Conservation (phyloP, 179 eudicot genomes). For the Silene vulgaris region DNA sequence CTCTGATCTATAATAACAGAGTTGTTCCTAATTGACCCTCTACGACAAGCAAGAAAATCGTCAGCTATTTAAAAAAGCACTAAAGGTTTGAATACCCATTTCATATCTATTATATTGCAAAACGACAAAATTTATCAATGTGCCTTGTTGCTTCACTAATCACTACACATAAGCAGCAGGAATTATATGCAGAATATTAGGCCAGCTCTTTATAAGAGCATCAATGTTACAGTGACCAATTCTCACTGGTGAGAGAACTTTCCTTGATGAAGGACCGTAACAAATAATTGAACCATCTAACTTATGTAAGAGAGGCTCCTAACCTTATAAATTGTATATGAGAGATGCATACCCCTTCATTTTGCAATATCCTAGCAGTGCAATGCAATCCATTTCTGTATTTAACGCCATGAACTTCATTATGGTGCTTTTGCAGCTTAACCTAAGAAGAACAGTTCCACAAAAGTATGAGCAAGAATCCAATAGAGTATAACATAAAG, state of each 20-base stretch:
- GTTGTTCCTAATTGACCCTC: no score
- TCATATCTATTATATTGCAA: no score
- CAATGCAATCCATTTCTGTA: conserved; percentile 83
- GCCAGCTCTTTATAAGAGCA: no score
- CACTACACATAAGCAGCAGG: no score
- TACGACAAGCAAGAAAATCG: no score
- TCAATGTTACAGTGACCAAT: background rate
- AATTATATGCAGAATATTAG: no score
- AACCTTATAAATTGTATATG: conserved; percentile 33
- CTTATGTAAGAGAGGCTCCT: conserved; percentile 23
- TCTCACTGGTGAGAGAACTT: background rate
- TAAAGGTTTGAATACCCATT: no score
- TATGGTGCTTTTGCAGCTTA: conserved; percentile 85
- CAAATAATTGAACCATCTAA: background rate
- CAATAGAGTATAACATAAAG: background rate
- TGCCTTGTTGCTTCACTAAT: no score
- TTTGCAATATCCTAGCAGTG: conserved; percentile 66
- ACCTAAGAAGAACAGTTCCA: conserved; percentile 43
- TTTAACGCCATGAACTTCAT: conserved; percentile 59
- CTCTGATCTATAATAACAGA: no score
- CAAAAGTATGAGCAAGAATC: conserved; percentile 14
- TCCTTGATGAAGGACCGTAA: background rate
- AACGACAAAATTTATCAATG: no score
- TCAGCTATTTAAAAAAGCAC: no score
- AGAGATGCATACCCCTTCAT: conserved; percentile 88